Conservation (phyloP, 2,329 filamentous ascomycete genomes). For the Aspergillus amoenus region DNA sequence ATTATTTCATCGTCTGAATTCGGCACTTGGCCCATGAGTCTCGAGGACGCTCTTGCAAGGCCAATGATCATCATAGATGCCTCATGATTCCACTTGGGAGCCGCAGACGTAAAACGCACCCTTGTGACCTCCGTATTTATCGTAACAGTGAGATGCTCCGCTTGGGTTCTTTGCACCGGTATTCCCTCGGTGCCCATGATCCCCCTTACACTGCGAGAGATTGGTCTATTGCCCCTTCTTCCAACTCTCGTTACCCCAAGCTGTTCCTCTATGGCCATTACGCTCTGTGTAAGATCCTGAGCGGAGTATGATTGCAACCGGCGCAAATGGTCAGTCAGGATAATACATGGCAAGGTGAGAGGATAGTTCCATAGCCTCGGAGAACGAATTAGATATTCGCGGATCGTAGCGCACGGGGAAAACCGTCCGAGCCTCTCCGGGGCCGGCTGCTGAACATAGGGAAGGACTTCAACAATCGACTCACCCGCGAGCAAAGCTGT, state of each 20-base stretch:
- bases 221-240: background rate
- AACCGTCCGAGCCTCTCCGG: background rate
- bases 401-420: background rate
- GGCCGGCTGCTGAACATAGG: background rate
- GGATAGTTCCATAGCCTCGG: background rate
- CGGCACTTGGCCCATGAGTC: background rate
- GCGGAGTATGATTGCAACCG: background rate
- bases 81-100: background rate
- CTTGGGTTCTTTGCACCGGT: background rate
- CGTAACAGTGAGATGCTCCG: background rate
- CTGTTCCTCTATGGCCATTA: background rate
- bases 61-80: background rate
- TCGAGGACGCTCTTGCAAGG: background rate
- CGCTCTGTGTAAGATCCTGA: background rate
- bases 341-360: background rate
- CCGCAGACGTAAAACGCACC: background rate
- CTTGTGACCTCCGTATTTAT: conserved; percentile 1
- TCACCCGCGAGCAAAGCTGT: conserved; percentile 2
- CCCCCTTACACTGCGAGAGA: background rate
- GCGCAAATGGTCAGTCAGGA: background rate
- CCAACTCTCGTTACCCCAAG: conserved; percentile 1
- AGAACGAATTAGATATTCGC: background rate
- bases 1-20: background rate
- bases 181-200: background rate
- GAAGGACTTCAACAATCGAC: background rate